Conservation (phyloP, 441 rosid species). For the Erodium chrysanthum region DNA sequence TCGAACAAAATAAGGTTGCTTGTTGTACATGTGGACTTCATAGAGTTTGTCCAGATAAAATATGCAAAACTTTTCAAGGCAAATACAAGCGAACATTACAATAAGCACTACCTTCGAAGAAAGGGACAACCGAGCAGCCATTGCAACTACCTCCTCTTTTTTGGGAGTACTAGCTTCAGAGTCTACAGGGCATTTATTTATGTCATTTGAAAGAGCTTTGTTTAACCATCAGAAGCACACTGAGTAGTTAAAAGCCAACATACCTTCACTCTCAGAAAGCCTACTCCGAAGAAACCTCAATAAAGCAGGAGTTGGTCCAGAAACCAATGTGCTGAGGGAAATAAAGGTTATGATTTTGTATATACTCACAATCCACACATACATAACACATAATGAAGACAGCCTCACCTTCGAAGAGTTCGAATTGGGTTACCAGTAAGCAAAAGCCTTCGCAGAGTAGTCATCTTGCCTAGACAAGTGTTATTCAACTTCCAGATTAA, state of each 20-base stretch:
- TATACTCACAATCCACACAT: conserved; percentile 20
- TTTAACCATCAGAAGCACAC: background rate
- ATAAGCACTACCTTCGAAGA: conserved; percentile 54
- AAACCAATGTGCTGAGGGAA: conserved; percentile 60
- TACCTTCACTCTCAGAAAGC: conserved; percentile 68
- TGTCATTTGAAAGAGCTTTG: conserved; percentile 14
- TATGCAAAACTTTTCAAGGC: background rate
- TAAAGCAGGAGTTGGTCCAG: conserved; percentile 82
- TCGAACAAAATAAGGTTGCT: background rate
- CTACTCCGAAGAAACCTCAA: conserved; percentile 75
- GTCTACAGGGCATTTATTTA: conserved; percentile 31
- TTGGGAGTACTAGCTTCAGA: conserved; percentile 44
- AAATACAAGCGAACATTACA: conserved; percentile 1
- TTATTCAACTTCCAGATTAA: background rate
- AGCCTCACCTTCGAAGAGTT: conserved; percentile 68
- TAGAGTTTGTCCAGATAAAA: background rate
- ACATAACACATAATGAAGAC: conserved; percentile 10
- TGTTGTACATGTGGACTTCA: background rate
- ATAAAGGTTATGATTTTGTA: background rate
- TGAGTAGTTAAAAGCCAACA: background rate
- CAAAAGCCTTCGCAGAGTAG: conserved; percentile 61
- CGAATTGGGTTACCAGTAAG: conserved; percentile 81
- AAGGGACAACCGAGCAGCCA: conserved; percentile 75
- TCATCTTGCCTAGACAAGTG: conserved; percentile 62
- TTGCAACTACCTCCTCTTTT: conserved; percentile 54